Evolutionary conservation across 352 stramenopile genomes (phyloP), one percentile per base, ranked within the genome.

Genomic region (Phytophthora hibernalis): DNA sequence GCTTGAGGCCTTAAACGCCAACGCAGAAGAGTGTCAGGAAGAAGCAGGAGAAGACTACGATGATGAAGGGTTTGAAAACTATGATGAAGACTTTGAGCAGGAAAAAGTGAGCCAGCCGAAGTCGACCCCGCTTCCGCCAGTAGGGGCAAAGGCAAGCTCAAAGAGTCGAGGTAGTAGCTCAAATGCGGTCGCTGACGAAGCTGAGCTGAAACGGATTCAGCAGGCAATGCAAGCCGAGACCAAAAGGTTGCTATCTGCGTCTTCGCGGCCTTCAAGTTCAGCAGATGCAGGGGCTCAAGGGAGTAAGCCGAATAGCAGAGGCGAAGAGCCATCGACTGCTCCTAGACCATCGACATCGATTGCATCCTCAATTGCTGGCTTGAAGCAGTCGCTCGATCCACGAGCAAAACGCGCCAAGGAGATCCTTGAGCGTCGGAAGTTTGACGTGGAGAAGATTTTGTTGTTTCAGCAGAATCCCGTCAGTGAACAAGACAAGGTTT

Each of bases 301-400:
- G 22, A 67, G 31, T 43, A 61, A 56, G 11, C 45, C 38, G 0
- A 58, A 6, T 20, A 72, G 47, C 31, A 55, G 33, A 28, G 45
- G 33, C 3, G 63, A 68, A 10, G 59, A 71, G 26, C 42, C 28
- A 20, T 24, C 59, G 8, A n/a, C 10, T 18, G 22, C 9, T 53
- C 9, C 38, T 33, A 47, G 48, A 12, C 40, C 63, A 9, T 72
- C 63, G 15, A 75, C 60, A 21, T 76, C 77, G 1, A 86, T 87
- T 30, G 61, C 82, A 1, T 86, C 80, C 7, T 91, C 85, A n/a
- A 90, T 93, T 57, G 85, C 81, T 21, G 82, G 80, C 4, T 71
- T 93, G 13, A 93, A 91, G 52, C 82, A 91, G 53, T 77, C 82
- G 13, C 64, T 93, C 5, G 81, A 93, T 57, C 85, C 85, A 37